phyloP scores from a whole-genome alignment of 257 asterid species.

The Nicotiana benthamiana region DNA sequence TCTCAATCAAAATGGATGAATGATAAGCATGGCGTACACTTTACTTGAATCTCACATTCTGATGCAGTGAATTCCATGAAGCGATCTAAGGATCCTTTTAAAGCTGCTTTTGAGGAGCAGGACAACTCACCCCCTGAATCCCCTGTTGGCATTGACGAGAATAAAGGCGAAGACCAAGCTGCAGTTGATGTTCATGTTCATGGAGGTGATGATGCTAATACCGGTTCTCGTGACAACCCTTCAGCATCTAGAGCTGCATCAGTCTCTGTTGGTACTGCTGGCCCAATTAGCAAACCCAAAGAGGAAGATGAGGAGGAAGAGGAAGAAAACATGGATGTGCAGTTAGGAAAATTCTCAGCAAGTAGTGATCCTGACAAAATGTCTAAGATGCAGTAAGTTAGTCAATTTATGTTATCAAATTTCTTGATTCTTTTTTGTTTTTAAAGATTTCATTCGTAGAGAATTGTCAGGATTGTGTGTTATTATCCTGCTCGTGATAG shows the following conservation, averaged over 20 bases:
- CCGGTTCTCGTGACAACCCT: slow-evolving; percentile 30
- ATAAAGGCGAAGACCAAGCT: slow-evolving; percentile 45
- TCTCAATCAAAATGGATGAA: not conserved
- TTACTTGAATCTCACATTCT: not conserved
- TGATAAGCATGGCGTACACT: not conserved
- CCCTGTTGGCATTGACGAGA: slow-evolving; percentile 61
- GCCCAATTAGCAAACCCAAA: slow-evolving; percentile 38
- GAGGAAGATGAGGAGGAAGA: slow-evolving; percentile 96
- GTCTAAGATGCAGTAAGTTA: slow-evolving; percentile 89
- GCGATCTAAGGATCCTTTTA: slow-evolving; percentile 94
- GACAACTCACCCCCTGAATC: slow-evolving; percentile 90
- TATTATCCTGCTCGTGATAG: not conserved
- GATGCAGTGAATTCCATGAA: slow-evolving; percentile 35
- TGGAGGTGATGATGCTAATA: slow-evolving; percentile 32
- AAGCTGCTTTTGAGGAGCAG: slow-evolving; percentile 77
- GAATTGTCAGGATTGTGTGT: not conserved
- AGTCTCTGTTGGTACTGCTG: slow-evolving; percentile 27
- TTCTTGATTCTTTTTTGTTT: not conserved
- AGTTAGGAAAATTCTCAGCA: slow-evolving; percentile 58
- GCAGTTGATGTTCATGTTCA: slow-evolving; percentile 21
- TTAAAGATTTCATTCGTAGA: not conserved
- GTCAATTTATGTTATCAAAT: not conserved
- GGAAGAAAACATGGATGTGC: slow-evolving; percentile 85
- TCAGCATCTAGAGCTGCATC: slow-evolving; percentile 31
- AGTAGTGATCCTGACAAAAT: slow-evolving; percentile 72